Percentiles rank a stretch among this genome's conserved stretches.
Conservation (phyloP, 345 rosid genomes). For the Bretschneidera sinensis region DNA sequence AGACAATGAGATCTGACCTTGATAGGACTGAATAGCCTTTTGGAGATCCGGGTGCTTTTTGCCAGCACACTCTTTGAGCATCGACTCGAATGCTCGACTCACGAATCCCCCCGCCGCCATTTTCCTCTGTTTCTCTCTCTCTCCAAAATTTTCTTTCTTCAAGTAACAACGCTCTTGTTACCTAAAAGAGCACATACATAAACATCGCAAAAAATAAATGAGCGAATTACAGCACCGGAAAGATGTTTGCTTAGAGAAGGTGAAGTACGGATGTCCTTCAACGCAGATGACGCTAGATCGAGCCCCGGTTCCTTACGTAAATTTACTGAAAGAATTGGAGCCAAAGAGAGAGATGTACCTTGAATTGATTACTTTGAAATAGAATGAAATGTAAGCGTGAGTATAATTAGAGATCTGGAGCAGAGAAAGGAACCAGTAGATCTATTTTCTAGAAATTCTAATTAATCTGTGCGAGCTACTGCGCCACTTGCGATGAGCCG, state of each 20-base stretch:
- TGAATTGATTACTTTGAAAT: background rate
- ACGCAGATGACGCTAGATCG: background rate
- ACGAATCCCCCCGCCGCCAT: constrained; percentile 96
- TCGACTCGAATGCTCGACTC: constrained; percentile 88
- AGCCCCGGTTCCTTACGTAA: background rate
- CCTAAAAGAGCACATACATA: background rate
- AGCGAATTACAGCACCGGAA: background rate
- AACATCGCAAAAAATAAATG: background rate
- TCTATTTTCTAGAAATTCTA: no score
- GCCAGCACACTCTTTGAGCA: constrained; percentile 87
- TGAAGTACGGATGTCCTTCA: background rate
- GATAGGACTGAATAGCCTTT: constrained; percentile 68
- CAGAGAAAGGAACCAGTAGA: background rate
- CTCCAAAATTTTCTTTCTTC: background rate
- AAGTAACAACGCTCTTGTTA: background rate
- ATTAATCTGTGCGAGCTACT: background rate
- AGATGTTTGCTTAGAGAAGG: background rate
- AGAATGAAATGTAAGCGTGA: background rate
- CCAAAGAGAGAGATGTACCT: background rate
- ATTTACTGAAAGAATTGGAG: background rate
- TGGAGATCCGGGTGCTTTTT: constrained; percentile 87
- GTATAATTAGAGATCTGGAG: background rate
- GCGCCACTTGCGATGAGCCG: background rate
- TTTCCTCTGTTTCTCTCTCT: background rate
- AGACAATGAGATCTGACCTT: constrained; percentile 50